phyloP scores from a whole-genome alignment of 139 green algal genomes.

The Chlorella ohadii region DNA sequence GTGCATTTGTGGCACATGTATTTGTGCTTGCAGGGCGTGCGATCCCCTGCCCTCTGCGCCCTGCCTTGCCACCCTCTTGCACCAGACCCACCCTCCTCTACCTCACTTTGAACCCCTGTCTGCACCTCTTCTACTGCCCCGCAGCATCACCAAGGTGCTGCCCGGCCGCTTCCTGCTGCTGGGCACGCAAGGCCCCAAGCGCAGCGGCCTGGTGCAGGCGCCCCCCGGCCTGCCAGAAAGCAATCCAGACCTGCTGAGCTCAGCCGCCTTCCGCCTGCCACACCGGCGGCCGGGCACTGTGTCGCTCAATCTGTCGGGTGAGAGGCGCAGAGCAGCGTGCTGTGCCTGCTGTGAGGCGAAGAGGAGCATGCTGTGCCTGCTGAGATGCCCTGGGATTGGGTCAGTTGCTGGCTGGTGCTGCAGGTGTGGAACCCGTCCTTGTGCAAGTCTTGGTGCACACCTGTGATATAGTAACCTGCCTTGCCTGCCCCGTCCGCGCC shows the following conservation, averaged over 20 bases:
- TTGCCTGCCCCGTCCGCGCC: too few species aligned
- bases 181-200: slow-evolving; percentile 49
- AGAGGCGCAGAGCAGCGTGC: neutral
- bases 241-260: slow-evolving; percentile 52
- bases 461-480: too few species aligned
- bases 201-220: slow-evolving; percentile 61
- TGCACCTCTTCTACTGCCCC: neutral
- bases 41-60: neutral
- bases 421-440: too few species aligned
- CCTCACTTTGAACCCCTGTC: neutral
- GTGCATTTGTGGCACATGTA: too few species aligned
- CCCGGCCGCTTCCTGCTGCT: slow-evolving; percentile 40
- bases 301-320: slow-evolving; percentile 57
- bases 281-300: slow-evolving; percentile 72
- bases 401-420: too few species aligned
- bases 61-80: neutral
- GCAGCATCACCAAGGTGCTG: slow-evolving; percentile 7
- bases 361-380: neutral
- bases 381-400: too few species aligned
- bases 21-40: neutral
- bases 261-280: slow-evolving; percentile 51
- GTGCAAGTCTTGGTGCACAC: too few species aligned
- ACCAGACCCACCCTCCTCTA: neutral
- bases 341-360: neutral
- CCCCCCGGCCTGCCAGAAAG: slow-evolving; percentile 22